phyloP scores from a whole-genome alignment of 768 basidiomycete species.

The Tricholoma bakamatsutake region DNA sequence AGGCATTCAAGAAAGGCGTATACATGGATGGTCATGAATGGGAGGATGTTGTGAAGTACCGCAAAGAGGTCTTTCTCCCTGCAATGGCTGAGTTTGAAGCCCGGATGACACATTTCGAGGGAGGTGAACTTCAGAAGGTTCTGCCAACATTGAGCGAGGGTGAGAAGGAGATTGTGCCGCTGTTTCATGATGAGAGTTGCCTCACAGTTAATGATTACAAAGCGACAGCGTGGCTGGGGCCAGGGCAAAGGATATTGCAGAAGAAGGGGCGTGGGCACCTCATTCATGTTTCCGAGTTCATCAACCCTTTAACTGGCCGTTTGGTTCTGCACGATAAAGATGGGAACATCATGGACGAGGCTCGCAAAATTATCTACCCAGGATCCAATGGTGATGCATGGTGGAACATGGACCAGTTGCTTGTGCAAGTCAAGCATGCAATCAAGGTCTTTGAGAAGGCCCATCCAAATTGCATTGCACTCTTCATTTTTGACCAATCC shows the following conservation, averaged over 20 bases:
- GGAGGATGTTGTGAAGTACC: too few relatives aligned
- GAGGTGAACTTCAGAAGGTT: too few relatives aligned
- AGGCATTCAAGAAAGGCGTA: background rate
- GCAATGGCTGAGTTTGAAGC: background rate
- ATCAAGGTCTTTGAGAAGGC: too few relatives aligned
- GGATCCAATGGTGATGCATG: too few relatives aligned
- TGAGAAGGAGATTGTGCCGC: slow-evolving; percentile 3
- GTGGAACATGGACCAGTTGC: too few relatives aligned
- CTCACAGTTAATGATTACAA: background rate
- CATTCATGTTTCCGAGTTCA: slow-evolving; percentile 32
- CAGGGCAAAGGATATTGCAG: background rate
- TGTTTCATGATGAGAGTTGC: slow-evolving; percentile 1
- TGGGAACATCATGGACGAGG: too few relatives aligned
- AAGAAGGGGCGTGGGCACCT: slow-evolving; percentile 26
- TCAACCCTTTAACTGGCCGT: slow-evolving; percentile 19
- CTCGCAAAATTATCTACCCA: too few relatives aligned
- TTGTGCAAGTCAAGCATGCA: too few relatives aligned
- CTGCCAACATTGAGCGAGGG: too few relatives aligned
- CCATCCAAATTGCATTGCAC: too few relatives aligned
- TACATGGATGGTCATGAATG: too few relatives aligned
- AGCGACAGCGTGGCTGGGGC: background rate
- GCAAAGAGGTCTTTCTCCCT: background rate
- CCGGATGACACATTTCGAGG: background rate
- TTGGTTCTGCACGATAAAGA: slow-evolving; percentile 7
- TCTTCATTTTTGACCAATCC: too few relatives aligned